Percentiles rank a stretch among this genome's conserved stretches.
These are phyloP conservation scores for Pichia sp. DNA, from an alignment of 1,139 yeast genomes.

Conservation along the genomic window DNA sequence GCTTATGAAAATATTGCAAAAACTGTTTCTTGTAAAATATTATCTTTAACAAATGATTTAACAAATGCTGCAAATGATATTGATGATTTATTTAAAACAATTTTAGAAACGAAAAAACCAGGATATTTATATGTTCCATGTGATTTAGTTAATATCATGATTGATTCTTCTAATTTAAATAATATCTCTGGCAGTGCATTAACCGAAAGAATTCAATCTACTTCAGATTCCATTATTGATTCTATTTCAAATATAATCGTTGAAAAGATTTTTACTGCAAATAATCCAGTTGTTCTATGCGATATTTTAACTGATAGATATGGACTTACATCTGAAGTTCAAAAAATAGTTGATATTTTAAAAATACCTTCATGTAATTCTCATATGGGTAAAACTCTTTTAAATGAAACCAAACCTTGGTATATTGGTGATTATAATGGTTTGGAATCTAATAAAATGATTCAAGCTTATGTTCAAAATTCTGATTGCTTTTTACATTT, in stretches of 20 bases:
- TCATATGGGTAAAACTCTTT: constrained; percentile 46
- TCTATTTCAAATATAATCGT: constrained; percentile 43
- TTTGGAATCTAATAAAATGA: constrained; percentile 38
- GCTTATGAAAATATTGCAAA: constrained; percentile 58
- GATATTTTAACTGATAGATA: constrained; percentile 62
- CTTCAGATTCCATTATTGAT: constrained; percentile 17
- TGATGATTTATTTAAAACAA: constrained; percentile 55
- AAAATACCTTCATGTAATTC: constrained; percentile 42
- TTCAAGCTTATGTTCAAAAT: constrained; percentile 32
- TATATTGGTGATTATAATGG: constrained; percentile 67
- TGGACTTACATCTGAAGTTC: constrained; percentile 37
- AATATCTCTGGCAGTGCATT: constrained; percentile 16
- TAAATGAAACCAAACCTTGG: constrained; percentile 54
- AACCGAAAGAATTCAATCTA: constrained; percentile 2
- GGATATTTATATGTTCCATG: constrained; percentile 74
- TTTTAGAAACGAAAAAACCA: constrained; percentile 58
- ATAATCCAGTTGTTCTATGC: constrained; percentile 56
- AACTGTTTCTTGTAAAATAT: constrained; percentile 53
- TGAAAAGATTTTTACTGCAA: constrained; percentile 42
- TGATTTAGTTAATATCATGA: constrained; percentile 51
- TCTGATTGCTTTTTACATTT: constrained; percentile 46
- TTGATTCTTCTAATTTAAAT: constrained; percentile 30
- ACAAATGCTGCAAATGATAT: constrained; percentile 45
- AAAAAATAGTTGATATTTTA: constrained; percentile 40
- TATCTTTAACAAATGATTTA: constrained; percentile 42